Percentiles rank a stretch among this genome's conserved stretches.
Evolutionary conservation across 129 eudicot genomes (phyloP).

Genomic region (Sambucus nigra): DNA sequence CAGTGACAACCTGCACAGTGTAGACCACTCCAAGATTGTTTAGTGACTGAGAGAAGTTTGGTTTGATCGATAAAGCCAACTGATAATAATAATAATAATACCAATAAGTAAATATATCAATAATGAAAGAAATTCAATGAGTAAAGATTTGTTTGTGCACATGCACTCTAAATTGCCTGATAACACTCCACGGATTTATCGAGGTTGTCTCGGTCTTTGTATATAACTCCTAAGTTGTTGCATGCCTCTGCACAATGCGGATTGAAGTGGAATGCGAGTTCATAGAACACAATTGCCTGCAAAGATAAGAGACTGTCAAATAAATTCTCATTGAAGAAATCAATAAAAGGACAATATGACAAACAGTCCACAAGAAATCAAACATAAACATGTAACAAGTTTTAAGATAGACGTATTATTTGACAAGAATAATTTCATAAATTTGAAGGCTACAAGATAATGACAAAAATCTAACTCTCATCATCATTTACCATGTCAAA

Average conservation of each 20-base stretch:
- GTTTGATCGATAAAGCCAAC: constrained; percentile 94
- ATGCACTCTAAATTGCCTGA: constrained; percentile 45
- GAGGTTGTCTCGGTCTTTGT: constrained; percentile 95
- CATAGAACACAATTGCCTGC: constrained; percentile 98
- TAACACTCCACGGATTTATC: constrained; percentile 97
- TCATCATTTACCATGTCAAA: constrained; percentile 91
- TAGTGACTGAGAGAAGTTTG: constrained; percentile 93
- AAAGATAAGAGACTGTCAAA: constrained; percentile 6
- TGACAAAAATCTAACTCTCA: not conserved
- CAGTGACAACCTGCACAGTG: constrained; percentile 78
- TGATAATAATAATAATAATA: constrained; percentile 26
- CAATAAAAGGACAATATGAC: no score
- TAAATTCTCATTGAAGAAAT: no score
- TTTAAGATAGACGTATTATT: no score
- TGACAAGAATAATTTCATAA: not conserved
- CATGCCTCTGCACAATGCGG: constrained; percentile 99
- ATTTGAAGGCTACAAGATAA: constrained; percentile 7
- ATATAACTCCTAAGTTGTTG: constrained; percentile 93
- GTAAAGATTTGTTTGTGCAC: not conserved
- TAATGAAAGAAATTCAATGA: not conserved
- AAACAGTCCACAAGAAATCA: no score
- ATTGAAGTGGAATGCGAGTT: constrained; percentile 99
- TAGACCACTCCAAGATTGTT: constrained; percentile 98
- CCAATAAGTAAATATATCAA: no score
- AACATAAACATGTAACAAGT: constrained; percentile 1